Percentiles rank a stretch among this genome's conserved stretches.
Evolutionary conservation across 164 flowering plant species (phyloP).

Genomic region (Protea cynaroides): DNA sequence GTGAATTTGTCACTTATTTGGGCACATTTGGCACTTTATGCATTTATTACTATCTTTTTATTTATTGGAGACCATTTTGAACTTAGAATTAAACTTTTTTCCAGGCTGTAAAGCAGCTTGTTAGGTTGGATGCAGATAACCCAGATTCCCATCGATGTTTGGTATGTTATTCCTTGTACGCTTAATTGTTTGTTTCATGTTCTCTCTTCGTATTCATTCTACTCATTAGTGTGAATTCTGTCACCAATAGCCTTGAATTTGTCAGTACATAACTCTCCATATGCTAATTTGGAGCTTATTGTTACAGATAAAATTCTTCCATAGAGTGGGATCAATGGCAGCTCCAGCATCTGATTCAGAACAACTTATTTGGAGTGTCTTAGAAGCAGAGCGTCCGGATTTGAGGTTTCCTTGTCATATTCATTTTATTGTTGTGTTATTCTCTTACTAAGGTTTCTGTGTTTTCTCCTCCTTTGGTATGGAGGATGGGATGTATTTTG

Average conservation of each 20-base stretch:
- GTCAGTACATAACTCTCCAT: not conserved
- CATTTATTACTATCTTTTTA: not conserved
- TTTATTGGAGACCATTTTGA: not conserved
- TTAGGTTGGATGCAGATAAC: slow-evolving; percentile 69
- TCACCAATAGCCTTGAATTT: no score
- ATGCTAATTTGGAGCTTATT: not conserved
- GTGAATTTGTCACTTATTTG: not conserved
- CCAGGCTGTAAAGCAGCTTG: slow-evolving; percentile 83
- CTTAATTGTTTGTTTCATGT: no score
- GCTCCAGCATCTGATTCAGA: slow-evolving; percentile 68
- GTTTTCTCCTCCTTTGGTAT: no score
- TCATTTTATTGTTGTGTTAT: not conserved
- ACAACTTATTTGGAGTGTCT: slow-evolving; percentile 79
- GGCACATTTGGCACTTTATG: not conserved
- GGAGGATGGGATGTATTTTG: no score
- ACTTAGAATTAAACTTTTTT: not conserved
- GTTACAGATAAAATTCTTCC: slow-evolving; percentile 77
- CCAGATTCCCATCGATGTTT: slow-evolving; percentile 87
- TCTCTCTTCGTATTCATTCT: not conserved
- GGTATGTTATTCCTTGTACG: slow-evolving; percentile 40
- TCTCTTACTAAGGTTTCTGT: not conserved
- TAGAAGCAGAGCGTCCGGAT: slow-evolving; percentile 73
- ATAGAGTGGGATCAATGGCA: slow-evolving; percentile 51
- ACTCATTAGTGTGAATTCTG: no score
- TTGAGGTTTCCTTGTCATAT: slow-evolving; percentile 43